Conservation (phyloP, 2,329 filamentous ascomycete species). For the Colletotrichum zoysiae region DNA sequence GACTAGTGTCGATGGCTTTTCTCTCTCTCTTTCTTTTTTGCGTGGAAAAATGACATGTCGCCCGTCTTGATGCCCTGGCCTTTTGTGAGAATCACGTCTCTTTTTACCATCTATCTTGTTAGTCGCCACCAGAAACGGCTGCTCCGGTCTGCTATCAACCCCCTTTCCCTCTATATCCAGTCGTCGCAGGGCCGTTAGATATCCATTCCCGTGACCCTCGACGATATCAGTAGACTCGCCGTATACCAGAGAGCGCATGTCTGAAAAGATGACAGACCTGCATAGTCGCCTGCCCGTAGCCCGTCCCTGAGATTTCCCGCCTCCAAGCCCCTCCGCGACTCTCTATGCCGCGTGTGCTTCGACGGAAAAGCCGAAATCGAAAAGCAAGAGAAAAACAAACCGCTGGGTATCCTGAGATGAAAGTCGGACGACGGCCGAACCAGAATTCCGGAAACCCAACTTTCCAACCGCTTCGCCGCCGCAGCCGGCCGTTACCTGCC, state of each 20-base stretch:
- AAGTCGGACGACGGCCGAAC: neutral
- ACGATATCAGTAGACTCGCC: too few relatives aligned
- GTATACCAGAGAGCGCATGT: too few relatives aligned
- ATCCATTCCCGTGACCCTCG: too few relatives aligned
- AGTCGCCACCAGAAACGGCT: neutral
- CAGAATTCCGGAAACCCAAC: neutral
- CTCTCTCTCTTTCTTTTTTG: neutral
- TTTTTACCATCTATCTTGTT: neutral
- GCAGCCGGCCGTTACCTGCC: neutral
- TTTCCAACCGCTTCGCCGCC: neutral
- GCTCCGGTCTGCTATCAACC: neutral
- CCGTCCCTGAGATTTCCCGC: neutral
- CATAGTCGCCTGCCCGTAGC: too few relatives aligned
- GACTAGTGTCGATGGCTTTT: neutral
- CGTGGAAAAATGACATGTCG: neutral
- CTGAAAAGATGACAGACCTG: too few relatives aligned
- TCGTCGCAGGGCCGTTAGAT: neutral
- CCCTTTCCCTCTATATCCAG: neutral
- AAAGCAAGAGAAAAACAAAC: too few relatives aligned
- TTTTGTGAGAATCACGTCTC: neutral
- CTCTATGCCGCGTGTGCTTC: neutral
- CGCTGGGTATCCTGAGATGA: neutral
- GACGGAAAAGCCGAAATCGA: neutral
- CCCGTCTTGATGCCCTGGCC: accelerated
- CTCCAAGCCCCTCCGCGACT: neutral